phyloP scores from a whole-genome alignment of 2,329 filamentous ascomycete genomes.

The Penicillium sumatraense region DNA sequence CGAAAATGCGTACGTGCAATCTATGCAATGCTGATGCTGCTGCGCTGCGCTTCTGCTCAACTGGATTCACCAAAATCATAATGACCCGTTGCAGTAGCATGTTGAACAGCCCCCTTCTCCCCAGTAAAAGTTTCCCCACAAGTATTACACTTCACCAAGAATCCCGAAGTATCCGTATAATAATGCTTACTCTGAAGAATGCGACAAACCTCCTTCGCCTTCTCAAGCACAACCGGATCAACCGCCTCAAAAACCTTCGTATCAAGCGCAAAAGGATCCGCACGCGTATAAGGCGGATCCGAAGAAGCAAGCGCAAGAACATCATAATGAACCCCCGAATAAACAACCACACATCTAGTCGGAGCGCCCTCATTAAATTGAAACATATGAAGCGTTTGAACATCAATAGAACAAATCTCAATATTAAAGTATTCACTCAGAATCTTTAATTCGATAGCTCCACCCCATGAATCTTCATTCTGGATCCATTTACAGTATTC shows the following conservation, averaged over 20 bases:
- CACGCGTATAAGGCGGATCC: constrained; percentile 59
- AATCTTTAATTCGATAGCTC: constrained; percentile 86
- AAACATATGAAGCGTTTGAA: constrained; percentile 69
- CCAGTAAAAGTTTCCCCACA: constrained; percentile 50
- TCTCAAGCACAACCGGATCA: constrained; percentile 61
- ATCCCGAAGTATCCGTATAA: constrained; percentile 83
- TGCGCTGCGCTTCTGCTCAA: too few species aligned
- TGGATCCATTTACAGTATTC: constrained; percentile 84
- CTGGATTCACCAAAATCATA: constrained; percentile 55
- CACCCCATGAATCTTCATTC: constrained; percentile 82
- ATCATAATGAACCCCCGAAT: constrained; percentile 94
- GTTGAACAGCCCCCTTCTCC: constrained; percentile 52
- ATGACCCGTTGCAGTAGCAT: constrained; percentile 53
- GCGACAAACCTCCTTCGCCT: constrained; percentile 66
- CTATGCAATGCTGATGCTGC: too few species aligned
- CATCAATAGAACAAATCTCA: constrained; percentile 84
- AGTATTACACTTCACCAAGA: constrained; percentile 76
- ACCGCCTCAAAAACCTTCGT: constrained; percentile 71
- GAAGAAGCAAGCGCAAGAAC: constrained; percentile 76
- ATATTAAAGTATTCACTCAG: constrained; percentile 82
- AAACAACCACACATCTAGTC: constrained; percentile 78
- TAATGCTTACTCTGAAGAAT: constrained; percentile 76
- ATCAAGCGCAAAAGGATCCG: constrained; percentile 71
- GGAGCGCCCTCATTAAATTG: constrained; percentile 76
- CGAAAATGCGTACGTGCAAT: background rate